A percentile compares a stretch with the other conserved stretches of the same genome.
Conservation (phyloP, 768 basidiomycete species). For the Mycena capillaripes region DNA sequence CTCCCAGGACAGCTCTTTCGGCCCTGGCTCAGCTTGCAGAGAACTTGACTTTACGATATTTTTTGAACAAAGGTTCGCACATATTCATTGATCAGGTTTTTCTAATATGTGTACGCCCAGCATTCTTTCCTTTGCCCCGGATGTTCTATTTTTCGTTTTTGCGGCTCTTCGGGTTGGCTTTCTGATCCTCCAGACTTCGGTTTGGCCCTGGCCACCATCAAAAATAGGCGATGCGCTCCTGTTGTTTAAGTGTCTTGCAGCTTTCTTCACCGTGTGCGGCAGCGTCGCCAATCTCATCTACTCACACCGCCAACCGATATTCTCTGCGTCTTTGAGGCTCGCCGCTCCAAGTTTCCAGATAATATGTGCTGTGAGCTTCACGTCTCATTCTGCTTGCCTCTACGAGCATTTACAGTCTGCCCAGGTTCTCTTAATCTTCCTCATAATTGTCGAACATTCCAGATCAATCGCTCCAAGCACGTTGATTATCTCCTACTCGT, state of each 20-base stretch:
- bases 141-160: not conserved
- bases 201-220: too few species aligned
- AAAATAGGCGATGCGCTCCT: not conserved
- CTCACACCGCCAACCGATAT: not conserved
- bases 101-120: not conserved
- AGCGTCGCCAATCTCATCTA: not conserved
- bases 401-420: not conserved
- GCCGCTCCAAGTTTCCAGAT: slow-evolving; percentile 8
- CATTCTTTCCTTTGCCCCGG: slow-evolving; percentile 9
- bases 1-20: slow-evolving; percentile 8
- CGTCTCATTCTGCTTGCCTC: not conserved
- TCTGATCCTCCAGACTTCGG: not conserved
- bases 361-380: not conserved
- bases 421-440: not conserved
- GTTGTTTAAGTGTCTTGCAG: not conserved
- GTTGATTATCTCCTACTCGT: slow-evolving; percentile 6
- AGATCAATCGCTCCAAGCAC: slow-evolving; percentile 10
- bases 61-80: slow-evolving; percentile 19
- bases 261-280: not conserved
- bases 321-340: slow-evolving; percentile 4
- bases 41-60: slow-evolving; percentile 13
- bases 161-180: not conserved
- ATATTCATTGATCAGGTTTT: too few species aligned
- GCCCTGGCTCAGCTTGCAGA: slow-evolving; percentile 18
- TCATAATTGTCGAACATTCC: slow-evolving; percentile 10